These are phyloP conservation scores for Pythium coloratum DNA, from an alignment of 352 stramenopile species.

Conservation along the genomic window DNA sequence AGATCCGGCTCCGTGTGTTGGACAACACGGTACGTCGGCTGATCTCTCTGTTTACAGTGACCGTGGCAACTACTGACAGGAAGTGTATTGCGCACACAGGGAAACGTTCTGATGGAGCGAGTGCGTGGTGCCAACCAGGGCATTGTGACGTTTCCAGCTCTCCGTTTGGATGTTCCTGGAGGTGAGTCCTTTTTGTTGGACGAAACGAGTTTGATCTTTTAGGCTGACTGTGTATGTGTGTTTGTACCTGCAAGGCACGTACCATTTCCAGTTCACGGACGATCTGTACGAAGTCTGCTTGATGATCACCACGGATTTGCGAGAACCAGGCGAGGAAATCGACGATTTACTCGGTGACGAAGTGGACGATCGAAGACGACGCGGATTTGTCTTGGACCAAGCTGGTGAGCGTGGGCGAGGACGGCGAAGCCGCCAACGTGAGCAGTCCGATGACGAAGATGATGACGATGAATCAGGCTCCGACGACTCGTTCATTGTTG, in stretches of 20 bases:
- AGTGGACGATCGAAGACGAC: conserved; percentile 26
- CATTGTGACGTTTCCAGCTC: conserved; percentile 52
- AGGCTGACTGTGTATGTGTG: conserved; percentile 3
- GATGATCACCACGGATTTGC: conserved; percentile 50
- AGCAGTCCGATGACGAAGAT: conserved; percentile 35
- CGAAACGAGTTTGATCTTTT: background rate
- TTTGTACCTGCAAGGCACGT: conserved; percentile 42
- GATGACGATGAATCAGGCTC: conserved; percentile 2
- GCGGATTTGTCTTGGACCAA: conserved; percentile 19
- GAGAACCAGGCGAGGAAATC: conserved; percentile 44
- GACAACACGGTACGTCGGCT: conserved; percentile 46
- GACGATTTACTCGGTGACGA: conserved; percentile 41
- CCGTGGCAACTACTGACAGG: no score
- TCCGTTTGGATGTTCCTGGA: conserved; percentile 64
- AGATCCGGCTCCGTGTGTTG: conserved; percentile 54
- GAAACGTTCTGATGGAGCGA: conserved; percentile 62
- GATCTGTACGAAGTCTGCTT: conserved; percentile 59
- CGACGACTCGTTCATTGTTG: background rate
- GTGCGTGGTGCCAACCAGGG: conserved; percentile 46
- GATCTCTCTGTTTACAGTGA: background rate
- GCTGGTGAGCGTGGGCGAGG: conserved; percentile 25
- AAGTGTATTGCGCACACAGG: conserved; percentile 23
- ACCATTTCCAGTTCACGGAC: conserved; percentile 70
- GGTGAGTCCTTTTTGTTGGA: conserved; percentile 31
- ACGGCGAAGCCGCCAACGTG: conserved; percentile 3